phyloP scores from a whole-genome alignment of 2,329 filamentous ascomycete species.

The Akanthomyces dipterigenus region DNA sequence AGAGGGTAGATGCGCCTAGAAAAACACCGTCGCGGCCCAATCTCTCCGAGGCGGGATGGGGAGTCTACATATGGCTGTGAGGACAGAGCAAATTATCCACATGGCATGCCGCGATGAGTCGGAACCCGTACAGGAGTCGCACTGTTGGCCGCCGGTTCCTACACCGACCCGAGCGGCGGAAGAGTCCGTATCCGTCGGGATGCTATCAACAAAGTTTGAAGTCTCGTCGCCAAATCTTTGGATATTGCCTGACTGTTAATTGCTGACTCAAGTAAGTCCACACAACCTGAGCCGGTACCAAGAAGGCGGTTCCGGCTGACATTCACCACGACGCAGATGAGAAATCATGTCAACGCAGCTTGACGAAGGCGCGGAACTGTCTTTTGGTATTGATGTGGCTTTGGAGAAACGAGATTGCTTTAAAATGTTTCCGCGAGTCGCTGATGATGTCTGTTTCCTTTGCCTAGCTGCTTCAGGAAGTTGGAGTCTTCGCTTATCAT shows the following conservation, averaged over 20 bases:
- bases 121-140: neutral
- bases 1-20: neutral
- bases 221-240: neutral
- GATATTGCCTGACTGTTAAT: neutral
- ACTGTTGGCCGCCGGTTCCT: neutral
- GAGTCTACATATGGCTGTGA: conserved; percentile 1
- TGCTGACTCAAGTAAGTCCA: neutral
- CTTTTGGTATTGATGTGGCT: too few species aligned
- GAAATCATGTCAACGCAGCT: neutral
- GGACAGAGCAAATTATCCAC: too few species aligned
- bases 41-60: neutral
- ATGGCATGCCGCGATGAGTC: neutral
- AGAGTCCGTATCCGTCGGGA: neutral
- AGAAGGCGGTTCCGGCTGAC: neutral
- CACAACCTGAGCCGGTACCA: too few species aligned
- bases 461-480: too few species aligned
- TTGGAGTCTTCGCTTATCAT: too few species aligned
- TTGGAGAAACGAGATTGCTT: too few species aligned
- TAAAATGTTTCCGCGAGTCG: too few species aligned
- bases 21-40: neutral
- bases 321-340: neutral
- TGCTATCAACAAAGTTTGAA: neutral
- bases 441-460: too few species aligned
- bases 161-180: neutral
- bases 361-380: neutral